These are phyloP conservation scores for Vitis amurensis DNA, from an alignment of 164 flowering plant species.

Conservation along the genomic window DNA sequence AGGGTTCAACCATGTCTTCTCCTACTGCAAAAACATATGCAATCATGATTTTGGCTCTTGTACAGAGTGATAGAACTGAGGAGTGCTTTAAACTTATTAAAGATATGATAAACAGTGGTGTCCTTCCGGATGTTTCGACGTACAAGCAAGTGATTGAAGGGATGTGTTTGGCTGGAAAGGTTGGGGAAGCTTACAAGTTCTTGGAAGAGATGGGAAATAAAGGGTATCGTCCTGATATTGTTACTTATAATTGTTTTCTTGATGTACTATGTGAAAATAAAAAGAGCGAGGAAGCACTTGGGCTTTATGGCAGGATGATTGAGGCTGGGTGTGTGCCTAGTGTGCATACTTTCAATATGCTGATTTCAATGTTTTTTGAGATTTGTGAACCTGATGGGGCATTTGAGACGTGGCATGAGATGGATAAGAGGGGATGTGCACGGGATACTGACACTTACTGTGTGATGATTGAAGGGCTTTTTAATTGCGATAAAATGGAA, in stretches of 20 bases:
- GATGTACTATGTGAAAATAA: constrained; percentile 87
- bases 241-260: constrained; percentile 89
- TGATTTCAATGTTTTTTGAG: constrained; percentile 72
- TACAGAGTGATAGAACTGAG: constrained; percentile 55
- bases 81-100: constrained; percentile 60
- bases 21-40: constrained; percentile 90
- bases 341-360: constrained; percentile 87
- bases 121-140: constrained; percentile 92
- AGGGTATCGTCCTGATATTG: constrained; percentile 93
- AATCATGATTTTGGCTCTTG: constrained; percentile 77
- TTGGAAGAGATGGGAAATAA: constrained; percentile 86
- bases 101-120: constrained; percentile 79
- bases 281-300: constrained; percentile 63
- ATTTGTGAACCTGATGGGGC: constrained; percentile 76
- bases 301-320: constrained; percentile 60
- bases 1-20: constrained; percentile 74
- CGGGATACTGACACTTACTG: constrained; percentile 68
- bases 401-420: constrained; percentile 79
- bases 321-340: constrained; percentile 78
- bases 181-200: constrained; percentile 72
- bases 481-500: constrained; percentile 43
- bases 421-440: constrained; percentile 64
- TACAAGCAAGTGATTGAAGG: constrained; percentile 87
- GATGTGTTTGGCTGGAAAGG: constrained; percentile 74
- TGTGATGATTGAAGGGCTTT: constrained; percentile 91